Evolutionary conservation across 352 stramenopile genomes (phyloP), one percentile per base, ranked within the genome.

Genomic region (Blastocystis sp.): DNA sequence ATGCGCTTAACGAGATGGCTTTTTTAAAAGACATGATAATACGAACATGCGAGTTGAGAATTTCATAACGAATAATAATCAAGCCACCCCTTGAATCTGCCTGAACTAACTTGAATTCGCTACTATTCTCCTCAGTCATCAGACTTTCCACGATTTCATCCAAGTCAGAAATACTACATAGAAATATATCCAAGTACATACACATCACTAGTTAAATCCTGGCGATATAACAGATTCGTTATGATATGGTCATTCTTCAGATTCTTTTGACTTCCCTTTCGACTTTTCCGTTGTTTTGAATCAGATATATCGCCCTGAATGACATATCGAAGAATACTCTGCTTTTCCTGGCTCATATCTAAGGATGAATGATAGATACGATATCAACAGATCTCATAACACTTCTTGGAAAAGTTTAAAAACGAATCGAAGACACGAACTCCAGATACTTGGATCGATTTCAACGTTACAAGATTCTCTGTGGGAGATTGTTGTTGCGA

Each of bases 201-300:
- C 45, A 84, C 4, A 11, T 84, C 73, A 66, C 39, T 84, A 15
- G 20, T 47, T 26, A n/a, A n/a, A 59, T 59, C 50, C 20, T 59
- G 50, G 13, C 50, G 50, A 13, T n/a, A 4, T 50, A 26, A 26
- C 39, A 55, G 66, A 39, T 29, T 5, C 13, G 39, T 50, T 20
- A 37, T n/a, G 18, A 66, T 20, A 20, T 34, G 56, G 20, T 84
- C 55, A 37, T 53, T 66, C 37, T 29, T 29, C 41, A 68, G 53
- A n/a, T 2, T 18, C 29, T 26, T 68, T 5, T 29, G 54, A 5
- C 45, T 54, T 15, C 13, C 29, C 39, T 43, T 18, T 29, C 26
- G 73, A 9, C 68, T 84, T 47, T 84, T 84, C 47, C 73, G 45
- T 9, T 66, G 53, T 29, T 84, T 84, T 34, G 47, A 37, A 11